Base-by-base conservation (phyloP, 768 basidiomycete genomes). In the Suillus placidus region DNA sequence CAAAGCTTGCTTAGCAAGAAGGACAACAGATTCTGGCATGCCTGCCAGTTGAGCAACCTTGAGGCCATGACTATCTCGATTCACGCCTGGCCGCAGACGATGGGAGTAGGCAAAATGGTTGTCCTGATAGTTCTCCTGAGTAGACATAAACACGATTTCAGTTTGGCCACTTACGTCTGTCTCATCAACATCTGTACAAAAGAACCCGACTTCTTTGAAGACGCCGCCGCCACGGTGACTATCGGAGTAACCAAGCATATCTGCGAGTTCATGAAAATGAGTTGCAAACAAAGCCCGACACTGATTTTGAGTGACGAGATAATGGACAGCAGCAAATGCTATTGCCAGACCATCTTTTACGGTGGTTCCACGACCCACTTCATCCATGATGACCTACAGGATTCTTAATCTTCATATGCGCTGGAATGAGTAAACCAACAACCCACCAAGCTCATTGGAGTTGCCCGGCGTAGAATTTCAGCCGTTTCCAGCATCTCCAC, bases 401-500 rank as follows among this genome's bases (percentile, higher is more conserved):
- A 65, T 62, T 6, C 71, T 42, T 51, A 51, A 43, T 43, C 10
- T 40, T 38, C 26, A 43, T 18, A 32, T 42, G 58, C 14, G 18
- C 34, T 26, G 20, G 40, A 56, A 61, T 20, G 37, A 32, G 23
- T 58, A 60, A 38, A 66, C 0, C 6, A 20, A 43, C 32, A 14
- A 78, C 88, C 68, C 71, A 94, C 96, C 63, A 99, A 81, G 67
- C 95, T 97, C 64, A 82, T 85, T 2, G 86, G 78, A 9, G 95
- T 97, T 3, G 97, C 95, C 26, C 88, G 86, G 30, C 85, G 83
- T 23, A 99, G 83, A 65, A 99, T 98, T 55, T 95, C 90, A 1
- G 94, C 91, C 1, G 96, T 94, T 79, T 98, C 97, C 38, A 93
- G 81, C 93, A 95, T 95, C 78, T 96, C 94, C n/a, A 96, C 91